Base-by-base conservation (phyloP, 2,329 filamentous ascomycete genomes). In the Aspergillus tubingensis region DNA sequence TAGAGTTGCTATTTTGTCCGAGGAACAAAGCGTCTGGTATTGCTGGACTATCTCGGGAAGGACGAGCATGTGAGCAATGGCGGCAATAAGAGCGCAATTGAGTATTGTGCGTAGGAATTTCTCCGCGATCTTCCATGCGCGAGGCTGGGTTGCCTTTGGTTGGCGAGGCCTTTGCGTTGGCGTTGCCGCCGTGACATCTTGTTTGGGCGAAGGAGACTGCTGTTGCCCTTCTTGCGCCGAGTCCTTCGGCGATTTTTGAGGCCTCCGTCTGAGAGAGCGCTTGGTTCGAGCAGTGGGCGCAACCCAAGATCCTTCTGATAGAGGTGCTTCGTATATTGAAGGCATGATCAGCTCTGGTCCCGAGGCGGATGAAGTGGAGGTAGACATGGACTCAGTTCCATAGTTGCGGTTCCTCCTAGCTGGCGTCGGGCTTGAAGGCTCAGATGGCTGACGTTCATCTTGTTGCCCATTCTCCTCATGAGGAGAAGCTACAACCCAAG, bases 311-410 rank as follows among this genome's bases (percentile, higher is more conserved):
- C 60, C 69, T 52, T 76, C 72, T 21, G 69, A 65, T 41, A 72
- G 68, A 6, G 72, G 68, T 3, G 68, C 67, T 52, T 77, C 74
- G 62, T 70, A 72, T 49, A 77, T 76, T 4, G 75, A 77, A 3
- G 75, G 75, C 75, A 77, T 77, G 21, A 77, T 74, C 6, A 77
- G 70, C 57, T 77, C 74, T 1, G 75, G 75, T 4, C 75, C 75
- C 11, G 73, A 69, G 48, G 70, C 61, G 5, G 70, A 72, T 10
- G 72, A 74, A 38, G 67, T 65, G 44, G 66, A 67, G 25, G 65
- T 63, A 8, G 62, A 56, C 30, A 68, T 65, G 8, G 74, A 73
- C 27, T 69, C 62, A 6, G 65, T 61, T 27, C 59, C 59, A 52
- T 68, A 58, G 41, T 57, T 61, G 47, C 62, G 52, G 32, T 58